Evolutionary conservation across 257 asterid species (phyloP).

Genomic region (Mentha longifolia): DNA sequence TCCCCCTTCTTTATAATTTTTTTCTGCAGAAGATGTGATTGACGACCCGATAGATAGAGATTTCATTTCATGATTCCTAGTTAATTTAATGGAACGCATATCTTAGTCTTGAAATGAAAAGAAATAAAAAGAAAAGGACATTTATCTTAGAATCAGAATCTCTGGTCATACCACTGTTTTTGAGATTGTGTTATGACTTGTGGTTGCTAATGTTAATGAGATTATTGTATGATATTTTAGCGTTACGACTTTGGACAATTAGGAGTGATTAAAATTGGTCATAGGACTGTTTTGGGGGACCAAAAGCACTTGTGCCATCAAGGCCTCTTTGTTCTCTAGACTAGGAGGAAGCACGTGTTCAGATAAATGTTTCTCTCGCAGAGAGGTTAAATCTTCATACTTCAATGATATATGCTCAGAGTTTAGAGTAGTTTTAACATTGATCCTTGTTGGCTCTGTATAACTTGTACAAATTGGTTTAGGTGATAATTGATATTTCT

Average conservation of each 20-base stretch:
- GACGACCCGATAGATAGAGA: not conserved
- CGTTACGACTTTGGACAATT: not conserved
- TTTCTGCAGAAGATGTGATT: not conserved
- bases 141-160: constrained; percentile 5
- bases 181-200: constrained; percentile 9
- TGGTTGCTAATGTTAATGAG: not conserved
- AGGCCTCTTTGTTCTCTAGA: not conserved
- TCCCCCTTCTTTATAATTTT: constrained; percentile 1
- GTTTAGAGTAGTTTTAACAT: constrained; percentile 1
- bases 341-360: not conserved
- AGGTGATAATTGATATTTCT: no score
- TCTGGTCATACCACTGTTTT: not conserved
- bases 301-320: not conserved
- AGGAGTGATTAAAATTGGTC: not conserved
- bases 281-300: not conserved
- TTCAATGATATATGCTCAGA: not conserved
- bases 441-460: no score
- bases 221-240: not conserved
- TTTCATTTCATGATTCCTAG: constrained; percentile 15
- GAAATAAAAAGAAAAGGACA: not conserved
- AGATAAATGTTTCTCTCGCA: not conserved
- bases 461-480: not conserved
- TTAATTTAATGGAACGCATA: not conserved
- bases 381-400: not conserved
- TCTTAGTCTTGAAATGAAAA: not conserved